Conservation (phyloP, 371 early-diverging fungal genomes). For the Haplosporangium sp. region DNA sequence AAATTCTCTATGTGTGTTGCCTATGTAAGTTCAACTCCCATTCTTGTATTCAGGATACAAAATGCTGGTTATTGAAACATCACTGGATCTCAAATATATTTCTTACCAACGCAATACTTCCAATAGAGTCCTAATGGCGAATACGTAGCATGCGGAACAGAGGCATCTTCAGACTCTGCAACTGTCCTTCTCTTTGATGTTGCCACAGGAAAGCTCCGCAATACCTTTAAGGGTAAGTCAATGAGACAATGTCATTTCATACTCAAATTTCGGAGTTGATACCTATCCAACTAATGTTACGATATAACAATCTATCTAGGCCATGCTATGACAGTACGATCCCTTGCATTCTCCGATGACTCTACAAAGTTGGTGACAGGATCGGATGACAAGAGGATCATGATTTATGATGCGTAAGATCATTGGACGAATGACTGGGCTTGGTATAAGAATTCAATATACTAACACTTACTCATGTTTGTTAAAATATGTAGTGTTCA, state of each 20-base stretch:
- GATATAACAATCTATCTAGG: conserved; percentile 56
- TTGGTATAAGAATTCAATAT: no score
- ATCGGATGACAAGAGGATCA: conserved; percentile 85
- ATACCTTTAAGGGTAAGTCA: conserved; percentile 29
- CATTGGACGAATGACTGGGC: no score
- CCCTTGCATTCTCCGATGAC: conserved; percentile 80
- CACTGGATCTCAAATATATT: not conserved
- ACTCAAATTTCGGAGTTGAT: no score
- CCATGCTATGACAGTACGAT: conserved; percentile 81
- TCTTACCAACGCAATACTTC: not conserved
- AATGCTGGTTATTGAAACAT: not conserved
- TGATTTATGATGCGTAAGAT: conserved; percentile 82
- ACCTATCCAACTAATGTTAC: not conserved
- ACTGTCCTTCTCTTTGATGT: conserved; percentile 70
- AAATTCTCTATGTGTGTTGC: conserved; percentile 84
- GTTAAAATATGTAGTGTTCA: conserved; percentile 55
- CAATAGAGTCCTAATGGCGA: conserved; percentile 81
- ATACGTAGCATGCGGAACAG: conserved; percentile 81
- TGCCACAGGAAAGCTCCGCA: conserved; percentile 60
- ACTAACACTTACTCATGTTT: no score
- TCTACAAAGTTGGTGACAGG: conserved; percentile 78
- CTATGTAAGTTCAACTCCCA: conserved; percentile 63
- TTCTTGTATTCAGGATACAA: not conserved
- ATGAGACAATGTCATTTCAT: no score
- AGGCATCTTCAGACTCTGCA: conserved; percentile 82